phyloP scores from a whole-genome alignment of 306 rosid species.

The Fragaria nilgerrensis region DNA sequence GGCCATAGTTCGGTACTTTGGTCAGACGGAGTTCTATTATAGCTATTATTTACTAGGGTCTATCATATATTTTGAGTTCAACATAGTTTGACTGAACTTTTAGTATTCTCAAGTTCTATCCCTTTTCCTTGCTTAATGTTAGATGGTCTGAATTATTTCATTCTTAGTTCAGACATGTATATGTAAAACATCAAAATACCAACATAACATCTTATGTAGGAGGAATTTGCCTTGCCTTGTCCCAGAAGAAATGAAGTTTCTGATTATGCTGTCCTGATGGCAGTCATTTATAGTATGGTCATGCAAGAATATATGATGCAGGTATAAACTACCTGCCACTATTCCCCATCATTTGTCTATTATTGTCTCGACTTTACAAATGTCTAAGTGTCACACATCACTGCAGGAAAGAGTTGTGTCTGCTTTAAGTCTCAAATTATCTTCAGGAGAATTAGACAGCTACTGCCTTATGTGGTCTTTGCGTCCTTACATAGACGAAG shows the following conservation, averaged over 20 bases:
- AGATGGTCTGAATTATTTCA: not conserved
- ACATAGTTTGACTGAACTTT: not conserved
- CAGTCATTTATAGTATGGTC: conserved; percentile 53
- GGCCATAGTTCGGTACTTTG: not conserved
- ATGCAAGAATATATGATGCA: conserved; percentile 74
- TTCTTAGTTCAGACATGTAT: not conserved
- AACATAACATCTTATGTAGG: conserved; percentile 30
- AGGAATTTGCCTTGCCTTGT: conserved; percentile 31
- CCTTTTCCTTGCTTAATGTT: not conserved
- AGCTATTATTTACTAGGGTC: not conserved
- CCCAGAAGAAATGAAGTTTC: conserved; percentile 33
- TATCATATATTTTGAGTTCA: not conserved
- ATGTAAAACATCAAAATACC: not conserved
- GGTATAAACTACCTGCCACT: conserved; percentile 37
- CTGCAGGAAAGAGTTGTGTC: conserved; percentile 69
- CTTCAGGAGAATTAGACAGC: conserved; percentile 63
- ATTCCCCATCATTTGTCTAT: conserved; percentile 11
- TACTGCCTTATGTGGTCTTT: conserved; percentile 82
- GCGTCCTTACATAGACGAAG: conserved; percentile 51
- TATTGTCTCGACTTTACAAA: not conserved
- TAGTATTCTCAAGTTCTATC: not conserved
- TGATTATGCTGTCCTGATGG: conserved; percentile 56
- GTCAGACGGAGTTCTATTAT: not conserved
- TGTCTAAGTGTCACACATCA: conserved; percentile 4
- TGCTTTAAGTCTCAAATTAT: conserved; percentile 47